Conservation (phyloP, 768 basidiomycete species). For the Lyophyllum atratum region DNA sequence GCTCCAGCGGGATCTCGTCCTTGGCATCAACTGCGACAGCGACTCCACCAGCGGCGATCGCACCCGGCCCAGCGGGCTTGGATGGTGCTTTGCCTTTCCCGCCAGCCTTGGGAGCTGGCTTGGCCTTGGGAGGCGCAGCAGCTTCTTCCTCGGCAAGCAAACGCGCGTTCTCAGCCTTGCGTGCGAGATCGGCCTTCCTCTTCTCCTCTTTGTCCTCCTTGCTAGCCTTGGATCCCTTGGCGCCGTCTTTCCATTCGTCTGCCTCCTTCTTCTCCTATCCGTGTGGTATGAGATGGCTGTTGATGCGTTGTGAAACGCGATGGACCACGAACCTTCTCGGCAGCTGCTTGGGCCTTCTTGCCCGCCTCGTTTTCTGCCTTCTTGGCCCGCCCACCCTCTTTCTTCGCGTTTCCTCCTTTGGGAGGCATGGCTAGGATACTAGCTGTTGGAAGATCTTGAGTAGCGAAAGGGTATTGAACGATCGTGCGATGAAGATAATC, state of each 20-base stretch:
- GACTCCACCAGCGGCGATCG: conserved; percentile 74
- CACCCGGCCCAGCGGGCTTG: conserved; percentile 83
- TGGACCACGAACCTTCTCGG: conserved; percentile 51
- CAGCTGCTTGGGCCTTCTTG: conserved; percentile 64
- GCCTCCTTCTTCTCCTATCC: conserved; percentile 72
- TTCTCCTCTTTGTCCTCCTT: conserved; percentile 81
- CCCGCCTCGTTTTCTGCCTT: conserved; percentile 90
- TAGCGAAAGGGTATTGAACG: neutral
- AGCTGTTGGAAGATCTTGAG: neutral
- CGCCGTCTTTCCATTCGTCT: conserved; percentile 63
- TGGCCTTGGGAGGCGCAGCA: conserved; percentile 53
- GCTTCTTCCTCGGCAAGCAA: conserved; percentile 90
- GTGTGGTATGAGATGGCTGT: neutral
- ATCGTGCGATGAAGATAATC: conserved; percentile 9
- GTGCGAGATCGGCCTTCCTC: conserved; percentile 75
- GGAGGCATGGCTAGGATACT: conserved; percentile 67
- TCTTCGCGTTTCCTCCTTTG: conserved; percentile 89
- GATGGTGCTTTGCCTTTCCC: conserved; percentile 53
- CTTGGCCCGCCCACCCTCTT: conserved; percentile 86
- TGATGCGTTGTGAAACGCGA: neutral
- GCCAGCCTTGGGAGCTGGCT: conserved; percentile 64
- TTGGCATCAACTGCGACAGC: conserved; percentile 25
- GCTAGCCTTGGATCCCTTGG: conserved; percentile 59
- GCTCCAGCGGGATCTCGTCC: conserved; percentile 24
- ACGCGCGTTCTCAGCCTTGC: conserved; percentile 85